Conservation (phyloP, 2,329 filamentous ascomycete species). For the Fusarium domesticum region DNA sequence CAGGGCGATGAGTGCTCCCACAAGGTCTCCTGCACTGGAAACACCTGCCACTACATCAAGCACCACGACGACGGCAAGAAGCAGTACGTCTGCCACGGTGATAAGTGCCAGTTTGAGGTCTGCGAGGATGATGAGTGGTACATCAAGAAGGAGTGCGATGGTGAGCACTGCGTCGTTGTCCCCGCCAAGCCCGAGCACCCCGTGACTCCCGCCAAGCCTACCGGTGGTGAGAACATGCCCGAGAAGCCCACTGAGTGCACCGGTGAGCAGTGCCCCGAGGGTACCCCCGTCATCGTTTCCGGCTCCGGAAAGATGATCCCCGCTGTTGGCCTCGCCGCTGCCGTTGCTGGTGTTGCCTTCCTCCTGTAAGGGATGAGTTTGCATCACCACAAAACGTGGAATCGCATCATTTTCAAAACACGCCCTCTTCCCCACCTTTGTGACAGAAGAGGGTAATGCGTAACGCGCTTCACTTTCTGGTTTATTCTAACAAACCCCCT, state of each 20-base stretch:
- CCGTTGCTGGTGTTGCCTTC: constrained; percentile 26
- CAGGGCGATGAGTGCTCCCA: constrained; percentile 30
- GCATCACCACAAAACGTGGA: constrained; percentile 6
- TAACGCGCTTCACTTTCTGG: constrained; percentile 15
- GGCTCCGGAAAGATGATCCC: constrained; percentile 26
- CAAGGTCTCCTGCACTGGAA: constrained; percentile 36
- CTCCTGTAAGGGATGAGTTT: constrained; percentile 22
- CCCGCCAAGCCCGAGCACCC: constrained; percentile 2
- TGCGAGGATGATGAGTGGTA: constrained; percentile 33
- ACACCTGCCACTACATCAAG: constrained; percentile 30
- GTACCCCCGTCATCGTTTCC: constrained; percentile 22
- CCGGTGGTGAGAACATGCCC: neutral
- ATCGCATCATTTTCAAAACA: constrained; percentile 4
- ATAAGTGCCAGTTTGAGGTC: constrained; percentile 31
- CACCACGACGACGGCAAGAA: constrained; percentile 30
- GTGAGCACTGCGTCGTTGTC: constrained; percentile 25
- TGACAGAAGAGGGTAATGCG: constrained; percentile 16
- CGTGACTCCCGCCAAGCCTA: neutral
- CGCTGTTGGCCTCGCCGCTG: constrained; percentile 20
- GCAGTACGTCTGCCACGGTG: constrained; percentile 34
- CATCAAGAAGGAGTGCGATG: constrained; percentile 27
- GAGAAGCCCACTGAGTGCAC: neutral
- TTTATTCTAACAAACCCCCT: constrained; percentile 13
- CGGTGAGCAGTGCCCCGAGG: constrained; percentile 6
- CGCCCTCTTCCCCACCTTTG: neutral